Conservation (phyloP, 257 asterid genomes). For the Nicotiana obtusifolia region DNA sequence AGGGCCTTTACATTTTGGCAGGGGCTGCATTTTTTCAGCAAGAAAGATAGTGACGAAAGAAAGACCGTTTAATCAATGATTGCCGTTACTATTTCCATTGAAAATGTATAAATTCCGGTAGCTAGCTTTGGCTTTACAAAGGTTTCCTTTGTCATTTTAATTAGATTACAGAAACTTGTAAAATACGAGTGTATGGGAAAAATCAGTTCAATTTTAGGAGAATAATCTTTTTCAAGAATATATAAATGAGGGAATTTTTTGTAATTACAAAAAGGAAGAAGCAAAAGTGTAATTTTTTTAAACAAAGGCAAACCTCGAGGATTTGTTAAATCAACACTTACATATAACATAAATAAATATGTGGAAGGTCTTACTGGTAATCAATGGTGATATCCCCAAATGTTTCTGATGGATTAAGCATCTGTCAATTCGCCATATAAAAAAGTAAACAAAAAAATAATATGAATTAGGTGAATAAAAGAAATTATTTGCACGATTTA, state of each 20-base stretch:
- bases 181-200: no score
- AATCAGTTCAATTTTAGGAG: no score
- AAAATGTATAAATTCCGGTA: not conserved
- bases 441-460: not conserved
- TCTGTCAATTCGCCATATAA: conserved; percentile 27
- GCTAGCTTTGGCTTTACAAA: no score
- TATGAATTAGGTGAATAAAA: not conserved
- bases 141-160: no score
- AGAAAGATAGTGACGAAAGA: no score
- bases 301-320: not conserved
- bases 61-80: no score
- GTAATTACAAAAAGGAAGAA: not conserved
- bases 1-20: no score
- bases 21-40: no score
- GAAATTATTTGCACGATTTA: not conserved
- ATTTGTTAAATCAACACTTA: not conserved
- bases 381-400: conserved; percentile 69
- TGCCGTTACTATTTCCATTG: not conserved
- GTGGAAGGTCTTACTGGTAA: conserved; percentile 48
- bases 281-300: no score
- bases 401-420: conserved; percentile 67
- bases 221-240: no score
- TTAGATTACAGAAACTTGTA: no score
- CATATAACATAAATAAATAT: no score
- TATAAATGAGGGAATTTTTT: not conserved